These are phyloP conservation scores for Quercus variabilis DNA, from an alignment of 306 rosid genomes.

Conservation along the genomic window DNA sequence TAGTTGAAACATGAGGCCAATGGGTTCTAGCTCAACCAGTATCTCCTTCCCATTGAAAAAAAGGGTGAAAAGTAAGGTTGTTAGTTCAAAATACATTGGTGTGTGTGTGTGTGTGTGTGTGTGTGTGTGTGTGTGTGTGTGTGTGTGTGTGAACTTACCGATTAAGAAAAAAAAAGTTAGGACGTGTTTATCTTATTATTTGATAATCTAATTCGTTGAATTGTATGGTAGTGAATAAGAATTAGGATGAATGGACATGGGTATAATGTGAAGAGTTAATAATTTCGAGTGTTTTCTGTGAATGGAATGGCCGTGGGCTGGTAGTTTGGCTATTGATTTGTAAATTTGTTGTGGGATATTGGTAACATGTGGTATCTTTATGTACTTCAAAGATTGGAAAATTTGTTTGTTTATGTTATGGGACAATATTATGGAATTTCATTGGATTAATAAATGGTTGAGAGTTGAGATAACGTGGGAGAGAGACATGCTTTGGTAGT, in stretches of 20 bases:
- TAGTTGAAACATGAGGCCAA: no score
- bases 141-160: no score
- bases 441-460: constrained; percentile 20
- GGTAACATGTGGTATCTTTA: neutral
- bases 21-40: no score
- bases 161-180: no score
- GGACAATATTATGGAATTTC: neutral
- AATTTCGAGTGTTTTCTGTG: neutral
- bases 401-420: constrained; percentile 28
- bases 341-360: neutral
- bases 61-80: no score
- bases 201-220: neutral
- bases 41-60: no score
- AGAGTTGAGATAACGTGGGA: constrained; percentile 17
- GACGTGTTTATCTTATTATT: no score
- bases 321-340: neutral
- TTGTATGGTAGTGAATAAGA: constrained; percentile 23
- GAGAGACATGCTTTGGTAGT: constrained; percentile 12
- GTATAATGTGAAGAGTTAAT: neutral
- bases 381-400: constrained; percentile 11
- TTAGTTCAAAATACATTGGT: no score
- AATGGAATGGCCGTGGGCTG: neutral
- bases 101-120: no score
- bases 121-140: no score
- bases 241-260: neutral